phyloP scores from a whole-genome alignment of 345 rosid genomes.

The Luvunga scandens region DNA sequence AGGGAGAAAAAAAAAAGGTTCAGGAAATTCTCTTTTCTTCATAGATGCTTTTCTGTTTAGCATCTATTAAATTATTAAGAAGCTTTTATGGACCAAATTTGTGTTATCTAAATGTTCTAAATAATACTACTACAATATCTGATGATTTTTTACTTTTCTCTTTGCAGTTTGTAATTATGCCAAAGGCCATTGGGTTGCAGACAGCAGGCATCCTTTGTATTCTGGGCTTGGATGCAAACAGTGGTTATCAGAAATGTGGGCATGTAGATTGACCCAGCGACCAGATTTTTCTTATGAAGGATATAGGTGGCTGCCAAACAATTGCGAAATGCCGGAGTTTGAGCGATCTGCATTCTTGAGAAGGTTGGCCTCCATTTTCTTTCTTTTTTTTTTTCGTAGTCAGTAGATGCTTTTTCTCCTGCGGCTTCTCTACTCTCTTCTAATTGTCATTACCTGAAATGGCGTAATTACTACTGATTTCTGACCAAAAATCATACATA shows the following conservation, averaged over 20 bases:
- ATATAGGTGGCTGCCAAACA: conserved; percentile 73
- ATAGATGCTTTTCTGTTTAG: background rate
- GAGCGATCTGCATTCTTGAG: conserved; percentile 56
- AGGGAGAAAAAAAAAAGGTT: background rate
- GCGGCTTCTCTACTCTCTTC: background rate
- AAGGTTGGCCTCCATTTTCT: conserved; percentile 34
- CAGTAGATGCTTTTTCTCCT: background rate
- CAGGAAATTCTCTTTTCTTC: background rate
- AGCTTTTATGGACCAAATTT: conserved; percentile 3
- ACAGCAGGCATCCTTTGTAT: conserved; percentile 53
- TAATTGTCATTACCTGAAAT: background rate
- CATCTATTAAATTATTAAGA: background rate
- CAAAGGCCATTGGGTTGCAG: conserved; percentile 65
- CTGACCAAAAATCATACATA: background rate
- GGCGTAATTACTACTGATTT: background rate
- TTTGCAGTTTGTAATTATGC: conserved; percentile 64
- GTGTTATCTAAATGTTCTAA: background rate
- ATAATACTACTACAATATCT: background rate
- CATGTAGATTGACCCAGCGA: conserved; percentile 59
- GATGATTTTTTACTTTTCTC: conserved; percentile 6
- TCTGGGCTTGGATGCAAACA: conserved; percentile 61
- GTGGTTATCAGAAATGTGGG: conserved; percentile 79
- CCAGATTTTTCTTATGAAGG: conserved; percentile 72
- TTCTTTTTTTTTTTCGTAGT: background rate
- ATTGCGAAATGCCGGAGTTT: conserved; percentile 67